phyloP scores from a whole-genome alignment of 176 grass and related monocot species.

The Oryza glaberrima region DNA sequence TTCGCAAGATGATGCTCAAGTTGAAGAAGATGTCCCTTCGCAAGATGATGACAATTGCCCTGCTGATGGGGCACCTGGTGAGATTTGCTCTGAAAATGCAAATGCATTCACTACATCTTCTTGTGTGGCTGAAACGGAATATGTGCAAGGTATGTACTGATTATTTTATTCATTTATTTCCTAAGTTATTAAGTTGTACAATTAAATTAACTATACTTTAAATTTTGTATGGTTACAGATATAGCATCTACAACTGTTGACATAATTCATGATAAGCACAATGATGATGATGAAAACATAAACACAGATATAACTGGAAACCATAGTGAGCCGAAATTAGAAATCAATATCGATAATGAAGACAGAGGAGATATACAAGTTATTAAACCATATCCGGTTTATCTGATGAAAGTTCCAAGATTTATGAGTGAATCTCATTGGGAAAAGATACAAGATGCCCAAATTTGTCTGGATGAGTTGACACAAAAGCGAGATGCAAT shows the following conservation, averaged over 20 bases:
- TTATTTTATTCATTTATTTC: constrained; percentile 13
- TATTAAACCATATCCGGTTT: constrained; percentile 35
- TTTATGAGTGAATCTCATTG: constrained; percentile 69
- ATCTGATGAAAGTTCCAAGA: constrained; percentile 68
- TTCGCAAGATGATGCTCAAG: constrained; percentile 6
- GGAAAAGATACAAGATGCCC: constrained; percentile 63
- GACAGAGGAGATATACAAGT: constrained; percentile 41
- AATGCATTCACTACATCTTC: constrained; percentile 39
- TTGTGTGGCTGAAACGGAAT: constrained; percentile 49
- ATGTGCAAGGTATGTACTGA: constrained; percentile 43
- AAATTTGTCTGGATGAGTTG: constrained; percentile 60
- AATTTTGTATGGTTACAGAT: constrained; percentile 38
- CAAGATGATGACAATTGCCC: background rate
- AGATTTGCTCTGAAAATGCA: constrained; percentile 34
- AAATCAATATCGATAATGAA: constrained; percentile 44
- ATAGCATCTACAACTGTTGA: constrained; percentile 28
- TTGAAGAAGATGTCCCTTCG: constrained; percentile 13
- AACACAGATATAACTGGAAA: constrained; percentile 33
- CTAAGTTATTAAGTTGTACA: constrained; percentile 13
- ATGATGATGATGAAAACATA: constrained; percentile 33
- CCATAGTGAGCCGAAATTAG: constrained; percentile 21
- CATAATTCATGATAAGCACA: constrained; percentile 28
- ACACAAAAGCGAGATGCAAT: constrained; percentile 77
- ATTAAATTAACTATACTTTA: constrained; percentile 36
- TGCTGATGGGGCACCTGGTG: constrained; percentile 13